phyloP scores from a whole-genome alignment of 805 yeast genomes.

The Cyberlindnera japonica region DNA sequence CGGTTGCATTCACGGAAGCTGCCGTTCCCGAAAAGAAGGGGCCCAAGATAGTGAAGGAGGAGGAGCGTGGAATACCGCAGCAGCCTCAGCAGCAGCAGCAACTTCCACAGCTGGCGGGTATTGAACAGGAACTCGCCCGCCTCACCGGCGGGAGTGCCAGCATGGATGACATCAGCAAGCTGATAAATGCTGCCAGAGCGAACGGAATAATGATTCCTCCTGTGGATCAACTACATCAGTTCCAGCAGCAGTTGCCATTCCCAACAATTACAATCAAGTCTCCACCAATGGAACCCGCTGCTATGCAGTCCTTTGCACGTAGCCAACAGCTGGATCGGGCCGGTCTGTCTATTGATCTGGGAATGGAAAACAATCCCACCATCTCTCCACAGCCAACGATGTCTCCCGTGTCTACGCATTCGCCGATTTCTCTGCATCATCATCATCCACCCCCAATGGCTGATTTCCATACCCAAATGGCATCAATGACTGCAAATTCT shows the following conservation, averaged over 20 bases:
- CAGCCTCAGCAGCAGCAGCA: neutral
- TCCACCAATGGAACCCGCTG: conserved; percentile 10
- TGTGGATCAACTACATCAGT: neutral
- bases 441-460: conserved; percentile 13
- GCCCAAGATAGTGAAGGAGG: too few relatives aligned
- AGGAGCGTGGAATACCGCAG: neutral
- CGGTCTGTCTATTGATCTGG: conserved; percentile 23
- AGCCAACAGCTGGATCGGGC: neutral
- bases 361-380: conserved; percentile 27
- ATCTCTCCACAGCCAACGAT: conserved; percentile 30
- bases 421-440: conserved; percentile 23
- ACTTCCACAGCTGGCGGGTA: neutral
- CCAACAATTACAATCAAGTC: conserved; percentile 17
- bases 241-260: neutral
- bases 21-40: too few relatives aligned
- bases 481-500: conserved; percentile 10
- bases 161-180: conserved; percentile 3
- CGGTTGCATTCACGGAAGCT: too few relatives aligned
- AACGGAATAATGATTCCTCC: neutral
- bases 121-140: conserved; percentile 7
- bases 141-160: neutral
- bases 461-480: conserved; percentile 10
- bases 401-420: conserved; percentile 26
- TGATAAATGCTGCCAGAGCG: conserved; percentile 11
- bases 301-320: neutral